Evolutionary conservation across 2,329 filamentous ascomycete genomes (phyloP).

Genomic region (Lomentospora prolificans): DNA sequence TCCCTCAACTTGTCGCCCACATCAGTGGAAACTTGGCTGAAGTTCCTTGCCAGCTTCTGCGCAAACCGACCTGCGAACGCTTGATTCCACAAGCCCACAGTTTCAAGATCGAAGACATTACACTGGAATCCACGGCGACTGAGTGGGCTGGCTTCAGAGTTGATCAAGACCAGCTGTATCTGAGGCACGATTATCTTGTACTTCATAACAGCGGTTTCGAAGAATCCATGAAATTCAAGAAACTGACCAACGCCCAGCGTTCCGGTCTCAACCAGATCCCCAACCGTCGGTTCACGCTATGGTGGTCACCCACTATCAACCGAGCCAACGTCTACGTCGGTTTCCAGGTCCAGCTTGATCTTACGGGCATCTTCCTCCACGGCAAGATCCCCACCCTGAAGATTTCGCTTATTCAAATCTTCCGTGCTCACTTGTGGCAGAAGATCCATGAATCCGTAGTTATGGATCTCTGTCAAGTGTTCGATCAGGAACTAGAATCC

Average conservation of each 20-base stretch:
- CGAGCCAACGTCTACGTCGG: slow-evolving; percentile 96
- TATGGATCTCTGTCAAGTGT: slow-evolving; percentile 98
- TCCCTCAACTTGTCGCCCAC: slow-evolving; percentile 1
- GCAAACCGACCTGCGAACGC: slow-evolving; percentile 10
- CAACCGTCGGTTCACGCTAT: slow-evolving; percentile 94
- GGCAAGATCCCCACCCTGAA: slow-evolving; percentile 97
- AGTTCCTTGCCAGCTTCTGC: not conserved
- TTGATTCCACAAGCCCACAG: slow-evolving; percentile 19
- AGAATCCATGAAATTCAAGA: slow-evolving; percentile 91
- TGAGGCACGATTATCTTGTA: slow-evolving; percentile 34
- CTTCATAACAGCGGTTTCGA: slow-evolving; percentile 33
- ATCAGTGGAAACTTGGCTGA: slow-evolving; percentile 1
- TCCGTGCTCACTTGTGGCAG: slow-evolving; percentile 99
- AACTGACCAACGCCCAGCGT: slow-evolving; percentile 91
- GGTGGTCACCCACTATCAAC: slow-evolving; percentile 95
- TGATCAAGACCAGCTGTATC: slow-evolving; percentile 38
- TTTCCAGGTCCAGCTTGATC: slow-evolving; percentile 97
- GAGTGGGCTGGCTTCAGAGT: slow-evolving; percentile 42
- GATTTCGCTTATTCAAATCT: slow-evolving; percentile 97
- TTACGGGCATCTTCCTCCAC: slow-evolving; percentile 97
- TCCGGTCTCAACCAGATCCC: slow-evolving; percentile 98
- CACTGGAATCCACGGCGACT: slow-evolving; percentile 29
- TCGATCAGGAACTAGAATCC: slow-evolving; percentile 93
- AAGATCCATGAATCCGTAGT: slow-evolving; percentile 99
- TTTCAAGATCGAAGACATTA: slow-evolving; percentile 30